Evolutionary conservation across 1,284 basidiomycete genomes (phyloP), one percentile per base, ranked within the genome.

Genomic region (Apiotrichum domesticum): DNA sequence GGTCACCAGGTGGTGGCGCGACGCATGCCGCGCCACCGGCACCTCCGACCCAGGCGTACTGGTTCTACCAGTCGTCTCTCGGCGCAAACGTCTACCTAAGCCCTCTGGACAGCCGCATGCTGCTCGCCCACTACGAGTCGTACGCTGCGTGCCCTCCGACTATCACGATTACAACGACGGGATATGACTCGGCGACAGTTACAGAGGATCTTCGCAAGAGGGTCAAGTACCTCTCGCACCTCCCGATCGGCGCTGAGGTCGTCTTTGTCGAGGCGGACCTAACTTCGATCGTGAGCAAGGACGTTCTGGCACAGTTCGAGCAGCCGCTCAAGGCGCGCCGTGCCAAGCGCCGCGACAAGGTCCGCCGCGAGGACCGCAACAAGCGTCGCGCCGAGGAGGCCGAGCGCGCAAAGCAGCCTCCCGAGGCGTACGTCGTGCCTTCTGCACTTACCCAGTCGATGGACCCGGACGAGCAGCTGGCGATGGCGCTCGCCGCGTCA

Each of bases 31-130:
- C 74, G 7, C 51, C 71, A 10, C 59, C 71, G 14, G 65, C 66
- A 41, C 51, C 58, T 0, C 66, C 64, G 21, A 72, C 71, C 4
- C 72, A 71, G 1, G 67, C 70, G 2, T 98, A 96, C 77, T 91
- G 88, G 69, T 99, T 90, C 76, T 99, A 97, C 75, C 96, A 98
- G 76, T 89, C 92, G 10, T 85, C 90, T 0, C 90, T 90, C 2
- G 96, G 95, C 14, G 82, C 90, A 59, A 88, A 90, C 15, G 83
- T 98, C 66, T 99, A 89, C 79, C 83, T 99, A 13, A 92, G 96
- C 70, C 94, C 95, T 2, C 82, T 98, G 42, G 95, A 99, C 73
- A 96, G 95, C 76, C 88, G 87, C 76, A 92, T 97, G 56, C 81
- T 99, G 13, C 80, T 93, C 14, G 83, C 90, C 10, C 87, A 94